A percentile compares a stretch with the other conserved stretches of the same genome.
phyloP scores from a whole-genome alignment of 352 stramenopile species.

The Phytophthora cajani region DNA sequence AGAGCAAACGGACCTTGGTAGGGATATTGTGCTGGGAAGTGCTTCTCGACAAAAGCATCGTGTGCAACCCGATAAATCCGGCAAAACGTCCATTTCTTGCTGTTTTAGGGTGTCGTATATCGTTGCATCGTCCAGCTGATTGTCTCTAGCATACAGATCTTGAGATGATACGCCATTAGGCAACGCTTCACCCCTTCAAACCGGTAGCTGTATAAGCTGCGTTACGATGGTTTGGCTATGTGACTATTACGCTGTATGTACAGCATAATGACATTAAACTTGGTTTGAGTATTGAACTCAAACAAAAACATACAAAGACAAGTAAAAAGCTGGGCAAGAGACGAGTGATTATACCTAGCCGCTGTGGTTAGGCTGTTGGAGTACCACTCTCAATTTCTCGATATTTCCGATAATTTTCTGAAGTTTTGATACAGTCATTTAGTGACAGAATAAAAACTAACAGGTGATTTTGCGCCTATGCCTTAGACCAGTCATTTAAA shows the following conservation, averaged over 20 bases:
- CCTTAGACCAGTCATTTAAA: background rate
- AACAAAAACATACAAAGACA: background rate
- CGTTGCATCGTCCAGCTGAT: too few species aligned
- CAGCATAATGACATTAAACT: background rate
- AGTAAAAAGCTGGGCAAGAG: background rate
- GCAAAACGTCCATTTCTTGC: too few species aligned
- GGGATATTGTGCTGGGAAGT: too few species aligned
- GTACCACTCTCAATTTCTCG: background rate
- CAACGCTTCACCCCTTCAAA: background rate
- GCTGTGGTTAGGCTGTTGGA: background rate
- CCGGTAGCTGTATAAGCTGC: background rate
- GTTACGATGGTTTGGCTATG: background rate
- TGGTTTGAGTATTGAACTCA: background rate
- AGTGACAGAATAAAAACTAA: background rate
- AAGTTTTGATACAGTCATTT: background rate
- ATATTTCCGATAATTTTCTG: background rate
- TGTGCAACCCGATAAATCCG: too few species aligned
- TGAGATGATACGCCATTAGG: too few species aligned
- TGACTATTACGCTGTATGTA: background rate
- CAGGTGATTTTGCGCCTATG: background rate
- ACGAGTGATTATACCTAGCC: background rate
- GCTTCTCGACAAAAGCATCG: too few species aligned
- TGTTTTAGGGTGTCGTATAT: too few species aligned
- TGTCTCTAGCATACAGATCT: too few species aligned
- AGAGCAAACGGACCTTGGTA: too few species aligned